phyloP scores from a whole-genome alignment of 2,329 filamentous ascomycete species.

The Tympanopsis confertula region DNA sequence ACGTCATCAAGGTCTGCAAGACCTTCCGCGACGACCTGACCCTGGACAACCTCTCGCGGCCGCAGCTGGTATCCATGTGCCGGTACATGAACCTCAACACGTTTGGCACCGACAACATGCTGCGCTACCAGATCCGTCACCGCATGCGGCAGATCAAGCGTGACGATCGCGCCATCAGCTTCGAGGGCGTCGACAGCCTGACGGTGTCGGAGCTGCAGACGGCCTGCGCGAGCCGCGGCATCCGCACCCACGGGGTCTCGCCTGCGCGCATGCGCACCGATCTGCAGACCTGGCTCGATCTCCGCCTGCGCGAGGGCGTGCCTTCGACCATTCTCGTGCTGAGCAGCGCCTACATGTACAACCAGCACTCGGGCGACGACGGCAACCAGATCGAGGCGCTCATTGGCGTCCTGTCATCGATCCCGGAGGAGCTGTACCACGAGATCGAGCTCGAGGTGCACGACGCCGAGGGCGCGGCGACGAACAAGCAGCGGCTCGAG shows the following conservation, averaged over 20 bases:
- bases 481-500: slow-evolving; percentile 97
- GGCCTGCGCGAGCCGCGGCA: slow-evolving; percentile 81
- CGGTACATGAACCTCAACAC: slow-evolving; percentile 96
- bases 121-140: slow-evolving; percentile 91
- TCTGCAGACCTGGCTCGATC: slow-evolving; percentile 84
- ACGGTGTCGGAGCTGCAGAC: slow-evolving; percentile 89
- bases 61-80: slow-evolving; percentile 94
- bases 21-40: slow-evolving; percentile 97
- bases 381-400: slow-evolving; percentile 85
- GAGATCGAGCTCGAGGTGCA: slow-evolving; percentile 98
- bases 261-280: slow-evolving; percentile 81
- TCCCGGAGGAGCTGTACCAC: slow-evolving; percentile 97
- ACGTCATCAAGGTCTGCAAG: slow-evolving; percentile 98
- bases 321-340: slow-evolving; percentile 90
- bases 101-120: slow-evolving; percentile 94
- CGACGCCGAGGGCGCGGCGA: slow-evolving; percentile 89
- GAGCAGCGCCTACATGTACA: slow-evolving; percentile 96
- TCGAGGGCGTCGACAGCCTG: slow-evolving; percentile 82
- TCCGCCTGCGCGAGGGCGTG: slow-evolving; percentile 83
- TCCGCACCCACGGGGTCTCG: slow-evolving; percentile 84
- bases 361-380: slow-evolving; percentile 75
- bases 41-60: slow-evolving; percentile 88
- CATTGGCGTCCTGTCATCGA: slow-evolving; percentile 81
- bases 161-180: slow-evolving; percentile 87
- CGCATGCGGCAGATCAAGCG: slow-evolving; percentile 99